A percentile compares a stretch with the other conserved stretches of the same genome.
These are phyloP conservation scores for Dendrobium officinale DNA, from an alignment of 106 monocot genomes.

Conservation along the genomic window DNA sequence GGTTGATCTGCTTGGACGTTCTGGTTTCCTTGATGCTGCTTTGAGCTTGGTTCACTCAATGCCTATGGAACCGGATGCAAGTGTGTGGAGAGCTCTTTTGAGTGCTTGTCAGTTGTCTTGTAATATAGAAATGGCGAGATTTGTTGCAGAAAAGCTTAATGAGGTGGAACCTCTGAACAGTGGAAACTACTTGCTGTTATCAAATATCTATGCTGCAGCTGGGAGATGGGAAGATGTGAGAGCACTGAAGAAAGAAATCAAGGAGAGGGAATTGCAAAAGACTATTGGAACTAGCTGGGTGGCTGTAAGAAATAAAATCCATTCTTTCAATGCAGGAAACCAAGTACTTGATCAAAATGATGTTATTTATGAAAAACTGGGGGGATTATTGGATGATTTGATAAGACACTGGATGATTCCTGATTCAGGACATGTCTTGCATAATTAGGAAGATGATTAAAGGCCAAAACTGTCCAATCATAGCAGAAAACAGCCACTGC, in stretches of 20 bases:
- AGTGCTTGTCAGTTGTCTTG: slow-evolving; percentile 34
- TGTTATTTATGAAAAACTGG: not conserved
- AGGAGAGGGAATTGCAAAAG: slow-evolving; percentile 38
- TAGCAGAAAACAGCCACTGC: too few relatives aligned
- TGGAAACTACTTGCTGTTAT: slow-evolving; percentile 39
- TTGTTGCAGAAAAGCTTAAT: slow-evolving; percentile 29
- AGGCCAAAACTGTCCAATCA: too few relatives aligned
- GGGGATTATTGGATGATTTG: slow-evolving; percentile 5
- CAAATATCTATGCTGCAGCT: slow-evolving; percentile 42
- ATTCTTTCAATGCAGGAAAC: not conserved
- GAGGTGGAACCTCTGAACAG: slow-evolving; percentile 31
- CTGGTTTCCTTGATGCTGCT: slow-evolving; percentile 43
- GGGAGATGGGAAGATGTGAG: slow-evolving; percentile 33
- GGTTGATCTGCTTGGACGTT: slow-evolving; percentile 49
- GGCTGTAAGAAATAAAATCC: slow-evolving; percentile 7
- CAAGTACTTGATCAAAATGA: not conserved
- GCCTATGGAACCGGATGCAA: slow-evolving; percentile 43
- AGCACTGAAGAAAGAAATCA: slow-evolving; percentile 32
- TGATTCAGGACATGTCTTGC: not conserved
- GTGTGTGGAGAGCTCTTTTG: slow-evolving; percentile 54
- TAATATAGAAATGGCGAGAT: slow-evolving; percentile 31
- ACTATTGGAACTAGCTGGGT: slow-evolving; percentile 49
- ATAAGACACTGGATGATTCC: not conserved
- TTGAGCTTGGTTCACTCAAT: slow-evolving; percentile 28
- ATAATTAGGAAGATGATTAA: too few relatives aligned